Evolutionary conservation across 139 green algal genomes (phyloP).

Genomic region (Picochlorum sp.): DNA sequence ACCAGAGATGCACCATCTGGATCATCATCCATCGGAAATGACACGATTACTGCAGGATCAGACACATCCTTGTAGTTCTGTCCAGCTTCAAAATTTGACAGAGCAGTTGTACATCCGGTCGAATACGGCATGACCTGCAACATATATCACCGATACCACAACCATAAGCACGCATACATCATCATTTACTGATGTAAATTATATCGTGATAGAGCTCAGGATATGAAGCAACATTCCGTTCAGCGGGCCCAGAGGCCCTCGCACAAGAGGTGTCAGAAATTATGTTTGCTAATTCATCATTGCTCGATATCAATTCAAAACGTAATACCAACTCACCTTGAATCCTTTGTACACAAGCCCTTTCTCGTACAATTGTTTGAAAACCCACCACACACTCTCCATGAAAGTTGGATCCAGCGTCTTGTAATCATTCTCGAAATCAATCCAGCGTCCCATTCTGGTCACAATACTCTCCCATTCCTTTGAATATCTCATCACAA

Average conservation of each 20-base stretch:
- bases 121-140: constrained; percentile 97
- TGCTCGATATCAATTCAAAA: constrained; percentile 4
- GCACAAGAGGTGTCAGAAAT: constrained; percentile 37
- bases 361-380: constrained; percentile 89
- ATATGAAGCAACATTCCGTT: constrained; percentile 13
- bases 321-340: constrained; percentile 58
- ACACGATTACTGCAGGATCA: constrained; percentile 66
- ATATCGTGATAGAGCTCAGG: neutral
- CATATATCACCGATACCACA: neutral
- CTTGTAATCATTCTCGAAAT: constrained; percentile 99
- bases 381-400: constrained; percentile 97
- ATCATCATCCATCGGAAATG: constrained; percentile 71
- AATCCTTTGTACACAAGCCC: constrained; percentile 95
- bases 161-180: no score
- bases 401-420: constrained; percentile 95
- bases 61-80: constrained; percentile 96
- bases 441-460: constrained; percentile 96
- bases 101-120: constrained; percentile 81
- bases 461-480: constrained; percentile 93
- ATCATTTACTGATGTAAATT: no score
- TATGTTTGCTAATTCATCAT: constrained; percentile 20
- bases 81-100: constrained; percentile 98
- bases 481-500: constrained; percentile 95
- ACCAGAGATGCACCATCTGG: constrained; percentile 67
- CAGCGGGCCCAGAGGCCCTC: constrained; percentile 15